These are phyloP conservation scores for Toxicodendron radicans DNA, from an alignment of 345 rosid genomes.

Conservation along the genomic window DNA sequence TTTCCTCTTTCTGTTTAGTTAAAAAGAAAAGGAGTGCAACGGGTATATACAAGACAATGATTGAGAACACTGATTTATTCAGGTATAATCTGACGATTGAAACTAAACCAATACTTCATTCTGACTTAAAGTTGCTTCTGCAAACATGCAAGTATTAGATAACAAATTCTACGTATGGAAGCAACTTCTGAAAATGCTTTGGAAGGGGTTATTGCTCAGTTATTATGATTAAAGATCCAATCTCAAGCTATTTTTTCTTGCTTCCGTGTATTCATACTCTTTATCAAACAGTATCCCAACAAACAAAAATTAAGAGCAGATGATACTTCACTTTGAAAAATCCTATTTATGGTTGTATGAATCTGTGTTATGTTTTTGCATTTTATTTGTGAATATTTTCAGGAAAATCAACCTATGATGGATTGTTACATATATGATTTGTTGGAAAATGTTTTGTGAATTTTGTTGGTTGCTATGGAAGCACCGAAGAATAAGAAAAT, in stretches of 20 bases:
- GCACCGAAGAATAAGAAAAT: too few relatives aligned
- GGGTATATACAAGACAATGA: constrained; percentile 10
- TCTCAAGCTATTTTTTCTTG: neutral
- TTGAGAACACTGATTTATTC: neutral
- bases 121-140: neutral
- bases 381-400: too few relatives aligned
- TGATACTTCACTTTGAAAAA: neutral
- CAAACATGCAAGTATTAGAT: neutral
- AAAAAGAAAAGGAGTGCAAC: constrained; percentile 16
- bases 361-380: too few relatives aligned
- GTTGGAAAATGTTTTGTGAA: too few relatives aligned
- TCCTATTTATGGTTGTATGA: too few relatives aligned
- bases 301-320: too few relatives aligned
- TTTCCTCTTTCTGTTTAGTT: constrained; percentile 11
- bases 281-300: too few relatives aligned
- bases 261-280: neutral
- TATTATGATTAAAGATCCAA: neutral
- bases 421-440: too few relatives aligned
- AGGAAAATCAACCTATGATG: too few relatives aligned
- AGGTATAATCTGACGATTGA: too few relatives aligned
- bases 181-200: neutral
- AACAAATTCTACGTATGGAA: neutral
- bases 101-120: too few relatives aligned
- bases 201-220: neutral
- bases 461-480: too few relatives aligned